Evolutionary conservation across 257 asterid genomes (phyloP).

Genomic region (Forsythia suspensa): DNA sequence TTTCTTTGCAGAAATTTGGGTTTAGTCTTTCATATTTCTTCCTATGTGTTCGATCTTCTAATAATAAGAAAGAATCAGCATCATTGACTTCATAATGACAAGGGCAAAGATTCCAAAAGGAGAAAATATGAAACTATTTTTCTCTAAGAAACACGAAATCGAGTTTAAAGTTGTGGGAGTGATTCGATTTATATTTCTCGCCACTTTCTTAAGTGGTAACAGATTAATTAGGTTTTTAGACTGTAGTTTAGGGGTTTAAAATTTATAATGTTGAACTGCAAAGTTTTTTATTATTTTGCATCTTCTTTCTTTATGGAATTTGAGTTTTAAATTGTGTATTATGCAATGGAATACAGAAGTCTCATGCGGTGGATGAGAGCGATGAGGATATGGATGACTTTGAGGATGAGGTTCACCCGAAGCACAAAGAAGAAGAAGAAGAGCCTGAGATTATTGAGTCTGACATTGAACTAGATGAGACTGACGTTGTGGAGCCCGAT

Average conservation of each 20-base stretch:
- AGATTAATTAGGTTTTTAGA: not conserved
- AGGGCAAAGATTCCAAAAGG: not conserved
- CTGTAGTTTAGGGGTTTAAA: not conserved
- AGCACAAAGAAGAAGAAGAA: constrained; percentile 54
- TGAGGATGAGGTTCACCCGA: constrained; percentile 40
- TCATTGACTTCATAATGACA: not conserved
- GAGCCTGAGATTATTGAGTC: constrained; percentile 94
- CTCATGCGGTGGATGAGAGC: constrained; percentile 57
- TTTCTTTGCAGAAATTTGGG: not conserved
- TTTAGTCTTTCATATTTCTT: not conserved
- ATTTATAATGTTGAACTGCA: not conserved
- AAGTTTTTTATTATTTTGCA: not conserved
- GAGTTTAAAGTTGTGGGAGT: not conserved
- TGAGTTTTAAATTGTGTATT: not conserved
- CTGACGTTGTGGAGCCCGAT: constrained; percentile 82
- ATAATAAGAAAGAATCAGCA: not conserved
- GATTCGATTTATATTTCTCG: not conserved
- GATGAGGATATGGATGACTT: constrained; percentile 73
- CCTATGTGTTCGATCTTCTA: constrained; percentile 6
- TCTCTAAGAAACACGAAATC: not conserved
- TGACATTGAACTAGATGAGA: constrained; percentile 85
- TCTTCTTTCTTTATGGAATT: not conserved
- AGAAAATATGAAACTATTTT: not conserved
- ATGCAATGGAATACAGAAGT: constrained; percentile 43
- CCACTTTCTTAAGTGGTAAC: not conserved